phyloP scores from a whole-genome alignment of 2,329 filamentous ascomycete species.

The Colletotrichum kahawae region DNA sequence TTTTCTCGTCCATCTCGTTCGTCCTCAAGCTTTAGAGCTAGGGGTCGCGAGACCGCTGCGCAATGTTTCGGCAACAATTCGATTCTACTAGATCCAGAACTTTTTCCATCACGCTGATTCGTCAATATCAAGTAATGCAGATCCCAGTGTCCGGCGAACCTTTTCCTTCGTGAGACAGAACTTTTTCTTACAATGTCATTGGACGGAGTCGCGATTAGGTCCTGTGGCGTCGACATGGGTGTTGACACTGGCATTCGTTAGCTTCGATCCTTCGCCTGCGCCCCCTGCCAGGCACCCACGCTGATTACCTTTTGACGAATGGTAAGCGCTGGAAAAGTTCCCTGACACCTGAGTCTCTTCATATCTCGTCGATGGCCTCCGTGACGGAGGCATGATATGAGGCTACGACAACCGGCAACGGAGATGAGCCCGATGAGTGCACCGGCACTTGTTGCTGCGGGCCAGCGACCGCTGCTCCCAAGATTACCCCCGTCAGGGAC shows the following conservation, averaged over 20 bases:
- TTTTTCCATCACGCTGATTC: neutral
- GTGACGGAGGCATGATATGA: neutral
- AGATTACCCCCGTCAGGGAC: neutral
- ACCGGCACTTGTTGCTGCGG: neutral
- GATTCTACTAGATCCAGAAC: neutral
- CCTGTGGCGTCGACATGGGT: neutral
- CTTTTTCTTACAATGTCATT: neutral
- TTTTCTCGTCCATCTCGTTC: neutral
- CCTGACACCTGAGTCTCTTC: neutral
- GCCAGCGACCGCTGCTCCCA: neutral
- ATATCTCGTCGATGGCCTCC: neutral
- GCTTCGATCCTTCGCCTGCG: neutral
- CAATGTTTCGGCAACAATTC: neutral
- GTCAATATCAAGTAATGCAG: neutral
- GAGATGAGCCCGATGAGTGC: neutral
- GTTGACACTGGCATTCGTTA: neutral
- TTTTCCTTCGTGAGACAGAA: neutral
- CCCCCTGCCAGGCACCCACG: neutral
- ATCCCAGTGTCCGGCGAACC: neutral
- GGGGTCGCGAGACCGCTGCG: neutral
- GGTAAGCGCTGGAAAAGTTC: neutral
- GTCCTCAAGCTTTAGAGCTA: neutral
- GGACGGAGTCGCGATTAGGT: neutral
- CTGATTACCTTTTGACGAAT: neutral
- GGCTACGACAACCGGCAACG: neutral